Evolutionary conservation across 2,329 filamentous ascomycete genomes (phyloP).

Genomic region (Aspergillus ochraceus): DNA sequence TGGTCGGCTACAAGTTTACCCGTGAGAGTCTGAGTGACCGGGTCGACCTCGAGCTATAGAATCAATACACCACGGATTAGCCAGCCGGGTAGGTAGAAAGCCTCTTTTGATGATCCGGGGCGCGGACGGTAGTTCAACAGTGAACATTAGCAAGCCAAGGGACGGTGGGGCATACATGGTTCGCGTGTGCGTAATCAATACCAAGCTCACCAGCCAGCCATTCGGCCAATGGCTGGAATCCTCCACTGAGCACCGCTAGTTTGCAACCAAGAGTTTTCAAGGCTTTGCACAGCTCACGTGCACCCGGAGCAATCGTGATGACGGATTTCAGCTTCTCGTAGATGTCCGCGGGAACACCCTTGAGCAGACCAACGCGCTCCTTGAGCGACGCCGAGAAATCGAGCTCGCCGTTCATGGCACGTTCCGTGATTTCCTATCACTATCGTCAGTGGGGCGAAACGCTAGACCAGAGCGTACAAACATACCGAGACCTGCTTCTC

Average conservation of each 20-base stretch:
- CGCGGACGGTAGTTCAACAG: not conserved
- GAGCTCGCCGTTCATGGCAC: constrained; percentile 93
- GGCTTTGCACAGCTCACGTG: constrained; percentile 69
- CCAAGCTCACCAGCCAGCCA: constrained; percentile 82
- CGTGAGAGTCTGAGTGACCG: constrained; percentile 51
- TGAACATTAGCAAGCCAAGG: not conserved
- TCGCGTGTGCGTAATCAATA: constrained; percentile 85
- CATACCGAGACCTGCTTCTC: constrained; percentile 70
- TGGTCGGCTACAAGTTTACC: constrained; percentile 54
- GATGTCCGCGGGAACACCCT: constrained; percentile 74
- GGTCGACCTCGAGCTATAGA: constrained; percentile 50
- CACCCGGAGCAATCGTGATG: constrained; percentile 80
- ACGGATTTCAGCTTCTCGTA: constrained; percentile 74
- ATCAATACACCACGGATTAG: constrained; percentile 2
- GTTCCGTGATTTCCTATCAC: constrained; percentile 73
- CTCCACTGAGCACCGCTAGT: constrained; percentile 87
- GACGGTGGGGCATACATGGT: constrained; percentile 59
- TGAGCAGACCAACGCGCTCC: constrained; percentile 76
- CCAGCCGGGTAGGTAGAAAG: not conserved
- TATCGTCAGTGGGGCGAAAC: constrained; percentile 8
- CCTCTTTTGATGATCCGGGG: not conserved
- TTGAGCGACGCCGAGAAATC: constrained; percentile 85
- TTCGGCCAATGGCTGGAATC: constrained; percentile 82
- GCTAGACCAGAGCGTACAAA: constrained; percentile 21
- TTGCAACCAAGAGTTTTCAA: constrained; percentile 79